Evolutionary conservation across 257 asterid species (phyloP).

Genomic region (Solanum neorickii): DNA sequence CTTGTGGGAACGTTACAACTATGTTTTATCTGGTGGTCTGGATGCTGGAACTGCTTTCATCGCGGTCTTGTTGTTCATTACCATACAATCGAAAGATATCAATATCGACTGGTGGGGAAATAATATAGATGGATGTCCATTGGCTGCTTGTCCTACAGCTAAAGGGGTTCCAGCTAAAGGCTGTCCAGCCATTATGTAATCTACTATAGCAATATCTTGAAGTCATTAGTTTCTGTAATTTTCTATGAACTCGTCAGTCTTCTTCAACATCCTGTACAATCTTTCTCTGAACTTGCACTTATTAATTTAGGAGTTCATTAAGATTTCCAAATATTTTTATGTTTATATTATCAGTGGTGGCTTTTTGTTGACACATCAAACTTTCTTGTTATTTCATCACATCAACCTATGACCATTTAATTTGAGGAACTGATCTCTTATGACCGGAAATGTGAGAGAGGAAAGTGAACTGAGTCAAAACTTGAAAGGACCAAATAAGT

Average conservation of each 20-base stretch:
- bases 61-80: slow-evolving; percentile 20
- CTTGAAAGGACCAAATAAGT: background rate
- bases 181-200: slow-evolving; percentile 16
- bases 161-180: slow-evolving; percentile 28
- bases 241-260: background rate
- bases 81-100: slow-evolving; percentile 6
- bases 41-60: slow-evolving; percentile 56
- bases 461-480: background rate
- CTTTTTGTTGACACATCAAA: background rate
- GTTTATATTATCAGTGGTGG: background rate
- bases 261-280: background rate
- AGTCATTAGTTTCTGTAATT: background rate
- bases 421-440: background rate
- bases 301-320: background rate
- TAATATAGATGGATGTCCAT: slow-evolving; percentile 33
- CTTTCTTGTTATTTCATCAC: background rate
- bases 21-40: slow-evolving; percentile 43
- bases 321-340: background rate
- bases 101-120: slow-evolving; percentile 49
- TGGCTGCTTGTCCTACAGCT: slow-evolving; percentile 47
- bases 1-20: slow-evolving; percentile 47
- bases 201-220: background rate
- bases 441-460: background rate
- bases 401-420: background rate
- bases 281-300: background rate